phyloP scores from a whole-genome alignment of 2,329 filamentous ascomycete genomes.

The Talaromyces sp. region DNA sequence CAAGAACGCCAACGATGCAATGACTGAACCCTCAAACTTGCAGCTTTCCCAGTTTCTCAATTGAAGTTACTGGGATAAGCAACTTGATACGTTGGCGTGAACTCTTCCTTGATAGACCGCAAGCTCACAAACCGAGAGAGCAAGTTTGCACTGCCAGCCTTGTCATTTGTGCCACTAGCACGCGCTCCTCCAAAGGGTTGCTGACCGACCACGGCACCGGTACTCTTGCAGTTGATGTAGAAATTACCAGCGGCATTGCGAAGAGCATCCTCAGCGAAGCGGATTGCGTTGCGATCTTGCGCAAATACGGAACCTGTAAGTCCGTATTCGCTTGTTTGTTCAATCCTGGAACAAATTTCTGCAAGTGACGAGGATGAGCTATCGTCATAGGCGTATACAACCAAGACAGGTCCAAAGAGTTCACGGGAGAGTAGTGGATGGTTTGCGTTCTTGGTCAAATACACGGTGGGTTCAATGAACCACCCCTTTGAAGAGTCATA shows the following conservation, averaged over 20 bases:
- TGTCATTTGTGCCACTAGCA: constrained; percentile 67
- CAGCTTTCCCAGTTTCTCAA: background rate
- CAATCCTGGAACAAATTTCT: constrained; percentile 50
- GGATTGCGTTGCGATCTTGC: constrained; percentile 32
- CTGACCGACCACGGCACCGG: constrained; percentile 66
- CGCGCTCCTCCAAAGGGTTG: constrained; percentile 66
- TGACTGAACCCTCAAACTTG: background rate
- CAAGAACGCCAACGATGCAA: background rate
- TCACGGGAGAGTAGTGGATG: constrained; percentile 72
- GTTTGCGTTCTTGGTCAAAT: constrained; percentile 65
- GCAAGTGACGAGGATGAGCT: constrained; percentile 52
- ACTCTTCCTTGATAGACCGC: constrained; percentile 71
- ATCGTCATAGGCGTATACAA: constrained; percentile 74
- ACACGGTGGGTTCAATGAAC: constrained; percentile 79
- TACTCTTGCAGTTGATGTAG: constrained; percentile 49
- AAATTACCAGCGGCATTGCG: constrained; percentile 39
- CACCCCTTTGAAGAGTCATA: constrained; percentile 75
- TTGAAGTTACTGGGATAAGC: constrained; percentile 62
- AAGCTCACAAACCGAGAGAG: constrained; percentile 62
- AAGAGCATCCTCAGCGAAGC: constrained; percentile 33
- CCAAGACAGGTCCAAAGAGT: constrained; percentile 75
- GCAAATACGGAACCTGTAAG: constrained; percentile 43
- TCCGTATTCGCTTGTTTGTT: constrained; percentile 38
- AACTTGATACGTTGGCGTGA: constrained; percentile 57
- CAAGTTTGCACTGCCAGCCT: constrained; percentile 62